phyloP scores from a whole-genome alignment of 257 asterid species.

The Echites panduratus region DNA sequence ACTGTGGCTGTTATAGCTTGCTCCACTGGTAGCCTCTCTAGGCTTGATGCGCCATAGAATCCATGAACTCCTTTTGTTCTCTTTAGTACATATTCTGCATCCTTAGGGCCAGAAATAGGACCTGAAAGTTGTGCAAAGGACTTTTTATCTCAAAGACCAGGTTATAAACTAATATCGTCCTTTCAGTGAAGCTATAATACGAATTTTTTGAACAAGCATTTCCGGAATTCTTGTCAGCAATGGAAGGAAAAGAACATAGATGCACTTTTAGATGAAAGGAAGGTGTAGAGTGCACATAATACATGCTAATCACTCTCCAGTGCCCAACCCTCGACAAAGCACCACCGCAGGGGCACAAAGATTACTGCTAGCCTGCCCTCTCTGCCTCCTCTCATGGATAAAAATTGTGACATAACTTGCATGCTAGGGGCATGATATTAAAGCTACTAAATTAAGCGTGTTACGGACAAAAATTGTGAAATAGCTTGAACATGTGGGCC shows the following conservation, averaged over 20 bases:
- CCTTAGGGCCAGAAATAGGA: constrained; percentile 74
- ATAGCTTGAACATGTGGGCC: too few relatives aligned
- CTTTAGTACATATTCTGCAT: constrained; percentile 80
- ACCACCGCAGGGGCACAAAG: too few relatives aligned
- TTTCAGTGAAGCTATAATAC: neutral
- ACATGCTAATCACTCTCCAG: neutral
- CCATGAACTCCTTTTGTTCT: constrained; percentile 88
- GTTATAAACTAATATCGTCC: neutral
- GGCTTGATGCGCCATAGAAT: constrained; percentile 91
- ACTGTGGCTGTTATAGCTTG: constrained; percentile 76
- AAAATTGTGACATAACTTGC: too few relatives aligned
- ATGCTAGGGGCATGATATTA: too few relatives aligned
- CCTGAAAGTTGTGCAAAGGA: constrained; percentile 38
- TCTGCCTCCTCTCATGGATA: too few relatives aligned
- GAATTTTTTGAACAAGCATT: neutral
- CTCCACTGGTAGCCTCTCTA: constrained; percentile 97
- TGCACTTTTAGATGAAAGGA: neutral
- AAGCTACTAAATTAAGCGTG: too few relatives aligned
- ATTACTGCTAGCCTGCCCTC: too few relatives aligned
- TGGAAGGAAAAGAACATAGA: neutral
- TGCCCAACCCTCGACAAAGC: too few relatives aligned
- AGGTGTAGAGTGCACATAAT: neutral
- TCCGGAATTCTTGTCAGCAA: neutral
- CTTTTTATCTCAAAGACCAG: constrained; percentile 5
- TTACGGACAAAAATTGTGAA: too few relatives aligned